phyloP scores from a whole-genome alignment of 2,329 filamentous ascomycete genomes.

The Cryphonectria radicalis region DNA sequence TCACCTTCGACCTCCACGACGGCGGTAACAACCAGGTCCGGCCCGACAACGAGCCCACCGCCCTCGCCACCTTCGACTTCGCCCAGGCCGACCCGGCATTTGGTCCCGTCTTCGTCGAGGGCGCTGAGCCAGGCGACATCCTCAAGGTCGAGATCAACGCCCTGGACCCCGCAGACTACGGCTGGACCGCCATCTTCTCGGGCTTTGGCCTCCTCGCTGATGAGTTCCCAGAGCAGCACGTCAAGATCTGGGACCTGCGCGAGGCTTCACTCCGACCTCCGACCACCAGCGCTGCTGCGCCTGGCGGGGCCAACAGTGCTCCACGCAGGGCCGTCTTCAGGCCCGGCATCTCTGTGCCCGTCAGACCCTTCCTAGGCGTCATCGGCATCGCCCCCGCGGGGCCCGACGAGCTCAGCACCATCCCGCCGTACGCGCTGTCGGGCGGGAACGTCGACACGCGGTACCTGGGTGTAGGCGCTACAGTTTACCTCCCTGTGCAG shows the following conservation, averaged over 20 bases:
- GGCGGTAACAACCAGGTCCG: slow-evolving; percentile 56
- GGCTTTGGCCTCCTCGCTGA: slow-evolving; percentile 55
- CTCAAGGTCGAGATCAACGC: slow-evolving; percentile 55
- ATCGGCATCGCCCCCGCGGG: slow-evolving; percentile 54
- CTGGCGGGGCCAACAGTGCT: background rate
- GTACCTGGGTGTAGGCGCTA: slow-evolving; percentile 50
- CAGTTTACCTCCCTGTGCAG: slow-evolving; percentile 54
- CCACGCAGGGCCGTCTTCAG: slow-evolving; percentile 47
- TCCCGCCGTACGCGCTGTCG: slow-evolving; percentile 52
- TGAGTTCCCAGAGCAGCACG: slow-evolving; percentile 47
- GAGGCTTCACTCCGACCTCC: slow-evolving; percentile 24
- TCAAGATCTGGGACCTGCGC: slow-evolving; percentile 55
- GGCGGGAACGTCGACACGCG: slow-evolving; percentile 61
- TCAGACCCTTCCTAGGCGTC: slow-evolving; percentile 56
- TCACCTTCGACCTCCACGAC: slow-evolving; percentile 55
- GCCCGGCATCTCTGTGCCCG: slow-evolving; percentile 51
- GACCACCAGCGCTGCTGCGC: slow-evolving; percentile 33
- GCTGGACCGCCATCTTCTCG: slow-evolving; percentile 57
- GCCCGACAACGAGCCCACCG: slow-evolving; percentile 44
- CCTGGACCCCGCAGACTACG: slow-evolving; percentile 50
- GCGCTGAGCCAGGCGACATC: slow-evolving; percentile 55
- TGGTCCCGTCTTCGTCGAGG: slow-evolving; percentile 54
- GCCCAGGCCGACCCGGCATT: slow-evolving; percentile 51
- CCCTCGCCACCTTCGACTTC: slow-evolving; percentile 47
- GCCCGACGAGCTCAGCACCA: slow-evolving; percentile 50